A percentile compares a stretch with the other conserved stretches of the same genome.
Conservation (phyloP, 1,139 yeast species). For the Candida pseudoviswanathii region DNA sequence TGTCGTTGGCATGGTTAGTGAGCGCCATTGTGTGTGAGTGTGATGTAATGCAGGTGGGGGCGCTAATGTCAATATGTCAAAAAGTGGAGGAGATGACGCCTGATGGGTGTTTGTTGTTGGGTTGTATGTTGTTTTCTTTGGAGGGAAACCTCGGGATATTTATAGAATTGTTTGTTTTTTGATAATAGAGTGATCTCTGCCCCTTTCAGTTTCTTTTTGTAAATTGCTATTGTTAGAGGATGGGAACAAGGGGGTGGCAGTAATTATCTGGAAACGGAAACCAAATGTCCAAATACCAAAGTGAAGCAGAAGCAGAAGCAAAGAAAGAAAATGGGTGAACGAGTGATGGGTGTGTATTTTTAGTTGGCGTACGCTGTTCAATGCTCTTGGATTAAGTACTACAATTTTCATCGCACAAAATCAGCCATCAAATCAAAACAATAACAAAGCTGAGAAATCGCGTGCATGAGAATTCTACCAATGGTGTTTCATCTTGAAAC, state of each 20-base stretch:
- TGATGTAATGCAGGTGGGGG: not conserved
- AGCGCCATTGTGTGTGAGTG: not conserved
- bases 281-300: not conserved
- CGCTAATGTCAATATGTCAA: not conserved
- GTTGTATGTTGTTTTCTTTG: not conserved
- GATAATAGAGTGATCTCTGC: not conserved
- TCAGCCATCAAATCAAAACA: slow-evolving; percentile 2
- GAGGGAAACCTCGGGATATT: not conserved
- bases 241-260: not conserved
- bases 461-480: not conserved
- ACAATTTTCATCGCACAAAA: not conserved
- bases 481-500: slow-evolving; percentile 1
- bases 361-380: no score
- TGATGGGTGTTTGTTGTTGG: not conserved
- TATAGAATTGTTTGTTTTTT: not conserved
- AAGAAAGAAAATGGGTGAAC: not conserved
- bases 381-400: no score
- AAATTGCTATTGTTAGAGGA: no score
- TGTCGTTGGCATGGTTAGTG: slow-evolving; percentile 30
- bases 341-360: not conserved
- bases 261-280: no score
- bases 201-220: no score
- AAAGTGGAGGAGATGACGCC: not conserved
- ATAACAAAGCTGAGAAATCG: not conserved
- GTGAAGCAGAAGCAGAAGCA: not conserved